Percentiles rank a stretch among this genome's conserved stretches.
Evolutionary conservation across 208 protist species (phyloP).

Genomic region (Porcisia hertigi): DNA sequence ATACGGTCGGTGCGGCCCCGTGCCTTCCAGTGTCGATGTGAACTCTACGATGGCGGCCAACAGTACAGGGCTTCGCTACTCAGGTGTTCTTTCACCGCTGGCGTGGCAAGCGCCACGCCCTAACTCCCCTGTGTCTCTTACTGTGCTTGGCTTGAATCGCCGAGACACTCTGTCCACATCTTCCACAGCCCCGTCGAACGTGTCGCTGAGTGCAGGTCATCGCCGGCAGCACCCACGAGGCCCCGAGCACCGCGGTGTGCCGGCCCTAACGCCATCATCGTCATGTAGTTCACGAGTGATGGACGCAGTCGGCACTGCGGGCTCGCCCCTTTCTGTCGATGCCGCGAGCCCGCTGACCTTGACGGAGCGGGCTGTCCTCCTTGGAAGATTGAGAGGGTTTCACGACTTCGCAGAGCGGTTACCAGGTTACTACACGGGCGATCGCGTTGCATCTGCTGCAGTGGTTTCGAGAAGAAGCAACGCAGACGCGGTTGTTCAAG

Average conservation of each 20-base stretch:
- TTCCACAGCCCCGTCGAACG: neutral
- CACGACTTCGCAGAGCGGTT: constrained; percentile 19
- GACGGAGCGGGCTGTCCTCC: constrained; percentile 2
- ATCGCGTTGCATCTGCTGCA: neutral
- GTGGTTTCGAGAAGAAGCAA: neutral
- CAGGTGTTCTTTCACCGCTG: constrained; percentile 13
- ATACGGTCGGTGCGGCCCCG: neutral
- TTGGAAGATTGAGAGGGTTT: constrained; percentile 13
- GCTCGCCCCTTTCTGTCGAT: neutral
- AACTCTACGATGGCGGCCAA: constrained; percentile 2
- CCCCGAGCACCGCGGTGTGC: neutral
- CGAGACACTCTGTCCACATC: constrained; percentile 14
- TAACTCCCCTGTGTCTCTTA: neutral
- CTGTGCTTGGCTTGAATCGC: constrained; percentile 6
- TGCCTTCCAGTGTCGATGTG: constrained; percentile 3
- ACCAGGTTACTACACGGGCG: neutral
- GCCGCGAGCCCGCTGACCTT: neutral
- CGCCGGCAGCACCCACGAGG: neutral
- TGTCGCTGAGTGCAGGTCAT: neutral
- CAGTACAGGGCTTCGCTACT: constrained; percentile 9
- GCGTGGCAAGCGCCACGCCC: constrained; percentile 1
- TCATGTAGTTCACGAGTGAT: neutral
- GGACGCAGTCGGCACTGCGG: neutral
- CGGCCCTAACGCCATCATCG: neutral
- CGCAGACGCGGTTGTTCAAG: neutral